Base-by-base conservation (phyloP, 345 rosid species). In the Gossypioides kirkii region DNA sequence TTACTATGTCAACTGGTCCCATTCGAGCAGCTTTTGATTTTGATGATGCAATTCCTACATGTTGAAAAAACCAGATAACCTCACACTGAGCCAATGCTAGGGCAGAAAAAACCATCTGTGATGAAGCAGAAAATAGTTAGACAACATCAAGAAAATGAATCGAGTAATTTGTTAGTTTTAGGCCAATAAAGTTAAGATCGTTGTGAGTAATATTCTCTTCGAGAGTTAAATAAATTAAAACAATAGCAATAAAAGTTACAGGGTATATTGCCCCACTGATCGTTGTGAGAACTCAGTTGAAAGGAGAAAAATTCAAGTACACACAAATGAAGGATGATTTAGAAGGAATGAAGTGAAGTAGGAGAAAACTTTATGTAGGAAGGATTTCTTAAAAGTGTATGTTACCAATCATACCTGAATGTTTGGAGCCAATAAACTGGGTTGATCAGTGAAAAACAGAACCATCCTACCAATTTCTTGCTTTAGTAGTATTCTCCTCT, bases 381-480 rank as follows among this genome's bases (percentile, higher is more conserved):
- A 25, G 23, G 55, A 25, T 1, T 67, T 52, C 45, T 32, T 17
- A 36, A 8, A 64, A 62, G 55, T 52, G 72, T 50, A 32, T 38
- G 32, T 54, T 61, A 47, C 47, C 74, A 60, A 70, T 23, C 56
- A 70, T 73, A 90, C 99, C 93, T 93, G 98, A 78, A 95, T 91
- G 83, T 95, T 95, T 79, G 99, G 98, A 38, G 99, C 98, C 86
- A 95, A 82, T 77, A 95, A 87, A 85, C 99, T 95, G 56, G 99
- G 98, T 82, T 95, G 99, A 85, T 95, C 99, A 22, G 97, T 90
- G 71, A 93, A 93, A 81, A 95, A 95, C 75, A 93, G 87, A 77
- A 93, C 96, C 99, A 95, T 95, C 86, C 97, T 88, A 76, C 98
- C 97, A 62, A 93, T 90, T 85, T 95, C 99, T 80, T 95, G 98